Evolutionary conservation across 805 yeast species (phyloP).

Genomic region (Myxozyma neotropica): DNA sequence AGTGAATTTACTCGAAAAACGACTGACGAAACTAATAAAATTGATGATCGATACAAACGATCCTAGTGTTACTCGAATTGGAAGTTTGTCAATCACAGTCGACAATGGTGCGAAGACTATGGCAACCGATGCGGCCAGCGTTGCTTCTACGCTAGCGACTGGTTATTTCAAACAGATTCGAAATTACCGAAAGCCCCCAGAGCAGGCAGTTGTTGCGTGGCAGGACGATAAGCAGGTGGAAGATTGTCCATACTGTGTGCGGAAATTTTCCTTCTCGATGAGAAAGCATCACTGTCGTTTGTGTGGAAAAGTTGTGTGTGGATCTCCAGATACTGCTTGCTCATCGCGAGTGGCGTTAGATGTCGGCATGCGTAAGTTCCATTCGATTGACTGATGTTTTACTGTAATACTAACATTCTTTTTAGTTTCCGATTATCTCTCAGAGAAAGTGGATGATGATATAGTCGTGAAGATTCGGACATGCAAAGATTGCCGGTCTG

Average conservation of each 20-base stretch:
- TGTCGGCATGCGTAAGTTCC: conserved; percentile 20
- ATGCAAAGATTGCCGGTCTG: conserved; percentile 69
- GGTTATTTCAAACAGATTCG: conserved; percentile 27
- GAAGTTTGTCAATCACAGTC: conserved; percentile 22
- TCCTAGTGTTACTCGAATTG: conserved; percentile 38
- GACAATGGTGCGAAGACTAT: conserved; percentile 38
- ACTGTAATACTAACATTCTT: background rate
- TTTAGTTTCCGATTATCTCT: conserved; percentile 19
- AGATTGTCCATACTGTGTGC: conserved; percentile 66
- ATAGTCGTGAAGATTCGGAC: conserved; percentile 50
- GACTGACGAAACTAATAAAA: conserved; percentile 45
- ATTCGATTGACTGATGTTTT: background rate
- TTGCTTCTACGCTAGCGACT: conserved; percentile 31
- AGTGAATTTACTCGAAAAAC: conserved; percentile 60
- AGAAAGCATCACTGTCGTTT: conserved; percentile 90
- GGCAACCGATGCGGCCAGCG: conserved; percentile 33
- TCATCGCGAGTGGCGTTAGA: conserved; percentile 56
- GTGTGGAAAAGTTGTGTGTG: conserved; percentile 85
- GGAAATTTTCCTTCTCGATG: conserved; percentile 56
- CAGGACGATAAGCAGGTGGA: conserved; percentile 52
- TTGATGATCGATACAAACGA: conserved; percentile 25
- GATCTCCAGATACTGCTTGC: conserved; percentile 61
- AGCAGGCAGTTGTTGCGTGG: conserved; percentile 64
- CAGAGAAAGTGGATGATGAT: conserved; percentile 26
- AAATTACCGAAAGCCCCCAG: conserved; percentile 46